Evolutionary conservation across 2,329 filamentous ascomycete species (phyloP), one percentile per base, ranked within the genome.

Genomic region (Teratosphaeria epicoccoides): DNA sequence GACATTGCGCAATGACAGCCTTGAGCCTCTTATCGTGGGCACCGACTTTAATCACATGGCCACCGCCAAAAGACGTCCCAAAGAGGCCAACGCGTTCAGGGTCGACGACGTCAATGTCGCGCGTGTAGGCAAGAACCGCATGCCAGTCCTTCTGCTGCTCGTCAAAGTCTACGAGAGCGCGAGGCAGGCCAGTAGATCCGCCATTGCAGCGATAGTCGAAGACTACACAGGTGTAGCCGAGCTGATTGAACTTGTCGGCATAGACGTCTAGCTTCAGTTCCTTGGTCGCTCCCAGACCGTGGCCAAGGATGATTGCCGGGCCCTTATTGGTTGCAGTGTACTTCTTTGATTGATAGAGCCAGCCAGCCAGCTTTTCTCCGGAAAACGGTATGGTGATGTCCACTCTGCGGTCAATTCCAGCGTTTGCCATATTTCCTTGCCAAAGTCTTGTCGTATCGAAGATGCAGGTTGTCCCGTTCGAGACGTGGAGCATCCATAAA

Each of bases 1-100:
- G 17, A n/a, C n/a, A 68, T 52, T 72, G 70, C 46, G 56, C 61
- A 12, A 73, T 54, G 1, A 72, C 69, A 14, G 62, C 68, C 53
- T 72, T 72, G 44, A 73, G 67, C 17, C 70, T 58, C 25, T 61
- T 61, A 52, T 74, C 71, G 2, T 64, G 59, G 14, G 71, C 70
- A 22, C 62, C 70, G 44, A 71, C 64, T 49, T 58, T 61, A 1
- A 73, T 55, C 6, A 68, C 68, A 60, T 73, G 65, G n/a, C 70
- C 70, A 24, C 69, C 70, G 52, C 61, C 65, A 54, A 68, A 68
- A 10, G 63, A 64, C 47, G 54, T 61, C 10, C 70, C 71, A 67
- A 69, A 72, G 22, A 71, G 58, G 12, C 62, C 68, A 49, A 72
- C 66, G 37, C 60, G 65, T 10, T 60, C 46, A 2, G 53, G 24